Base-by-base conservation (phyloP, 1,284 basidiomycete species). In the Leccinum olivaceoglutinosum region DNA sequence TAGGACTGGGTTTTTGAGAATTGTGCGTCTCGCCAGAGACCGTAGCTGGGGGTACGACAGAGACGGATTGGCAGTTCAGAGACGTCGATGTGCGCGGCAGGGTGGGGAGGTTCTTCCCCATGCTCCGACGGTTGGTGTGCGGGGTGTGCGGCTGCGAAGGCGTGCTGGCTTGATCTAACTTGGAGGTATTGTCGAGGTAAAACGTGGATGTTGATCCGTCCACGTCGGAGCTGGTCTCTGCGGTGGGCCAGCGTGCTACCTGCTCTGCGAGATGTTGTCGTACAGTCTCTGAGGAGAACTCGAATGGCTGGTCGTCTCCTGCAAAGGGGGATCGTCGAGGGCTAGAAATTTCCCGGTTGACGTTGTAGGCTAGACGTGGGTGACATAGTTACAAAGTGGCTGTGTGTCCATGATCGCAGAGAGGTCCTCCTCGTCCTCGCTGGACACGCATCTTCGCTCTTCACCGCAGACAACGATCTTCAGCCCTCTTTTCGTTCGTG, bases 361-460 rank as follows among this genome's bases (percentile, higher is more conserved):
- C 71, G 65, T 46, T 73, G 59, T 25, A 75, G 29, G 34, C 36
- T 38, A 41, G 65, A 64, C 41, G 65, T 62, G 21, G 32, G 32
- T 32, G 67, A 54, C 65, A 68, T 73, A 41, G 49, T 51, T 10
- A 12, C 49, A n/a, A 12, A 44, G 46, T 49, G 46, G 46, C 46
- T 49, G 18, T 49, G 46, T 11, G 8, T 39, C 12, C 12, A 58
- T 59, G 58, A 91, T 95, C 66, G 88, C 92, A 32, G 32, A 67
- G 93, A 95, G 76, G 79, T 94, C 59, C 83, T 95, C 55, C 84
- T 94, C 61, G 81, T 94, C 59, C 87, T 95, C 57, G 86, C 88
- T 2, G 93, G 93, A 46, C 92, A 95, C 77, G 81, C 85, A 1
- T 94, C 93, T 0, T 90, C 92, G 2, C 80, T 95, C 60, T 92